A percentile compares a stretch with the other conserved stretches of the same genome.
These are phyloP conservation scores for Meyerozyma carpophila DNA, from an alignment of 1,139 yeast species.

Conservation along the genomic window DNA sequence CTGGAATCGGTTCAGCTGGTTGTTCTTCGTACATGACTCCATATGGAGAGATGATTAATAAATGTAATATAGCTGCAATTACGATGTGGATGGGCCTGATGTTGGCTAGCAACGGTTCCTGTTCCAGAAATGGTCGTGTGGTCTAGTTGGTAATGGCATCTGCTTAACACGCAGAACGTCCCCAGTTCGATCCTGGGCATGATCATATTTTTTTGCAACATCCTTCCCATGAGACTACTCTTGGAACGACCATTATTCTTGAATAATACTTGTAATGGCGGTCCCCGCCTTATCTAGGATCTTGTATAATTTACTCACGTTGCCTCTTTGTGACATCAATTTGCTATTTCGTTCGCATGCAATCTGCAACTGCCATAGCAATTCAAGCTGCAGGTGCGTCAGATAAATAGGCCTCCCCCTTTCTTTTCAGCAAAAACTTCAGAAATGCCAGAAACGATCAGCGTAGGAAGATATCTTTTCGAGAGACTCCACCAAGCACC, in stretches of 20 bases:
- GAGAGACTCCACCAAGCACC: constrained; percentile 51
- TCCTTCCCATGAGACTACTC: neutral
- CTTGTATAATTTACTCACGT: neutral
- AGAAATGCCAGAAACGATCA: constrained; percentile 15
- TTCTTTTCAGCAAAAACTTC: neutral
- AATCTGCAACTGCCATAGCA: neutral
- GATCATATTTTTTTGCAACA: constrained; percentile 49
- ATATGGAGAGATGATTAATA: constrained; percentile 39
- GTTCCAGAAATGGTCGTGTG: constrained; percentile 34
- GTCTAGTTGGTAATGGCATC: constrained; percentile 99
- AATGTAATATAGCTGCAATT: neutral
- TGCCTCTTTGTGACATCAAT: neutral
- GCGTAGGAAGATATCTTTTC: constrained; percentile 59
- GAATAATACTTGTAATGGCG: too few relatives aligned
- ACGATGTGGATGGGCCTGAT: neutral
- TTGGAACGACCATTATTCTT: neutral
- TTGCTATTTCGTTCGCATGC: neutral
- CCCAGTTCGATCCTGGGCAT: constrained; percentile 99
- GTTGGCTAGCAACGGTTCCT: neutral
- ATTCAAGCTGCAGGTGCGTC: neutral
- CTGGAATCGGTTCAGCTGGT: constrained; percentile 88
- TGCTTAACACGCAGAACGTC: constrained; percentile 99
- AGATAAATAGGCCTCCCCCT: neutral
- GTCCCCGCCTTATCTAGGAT: too few relatives aligned
- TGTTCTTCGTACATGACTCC: constrained; percentile 73